These are phyloP conservation scores for Peronospora tabacina DNA, from an alignment of 352 stramenopile genomes.

Conservation along the genomic window DNA sequence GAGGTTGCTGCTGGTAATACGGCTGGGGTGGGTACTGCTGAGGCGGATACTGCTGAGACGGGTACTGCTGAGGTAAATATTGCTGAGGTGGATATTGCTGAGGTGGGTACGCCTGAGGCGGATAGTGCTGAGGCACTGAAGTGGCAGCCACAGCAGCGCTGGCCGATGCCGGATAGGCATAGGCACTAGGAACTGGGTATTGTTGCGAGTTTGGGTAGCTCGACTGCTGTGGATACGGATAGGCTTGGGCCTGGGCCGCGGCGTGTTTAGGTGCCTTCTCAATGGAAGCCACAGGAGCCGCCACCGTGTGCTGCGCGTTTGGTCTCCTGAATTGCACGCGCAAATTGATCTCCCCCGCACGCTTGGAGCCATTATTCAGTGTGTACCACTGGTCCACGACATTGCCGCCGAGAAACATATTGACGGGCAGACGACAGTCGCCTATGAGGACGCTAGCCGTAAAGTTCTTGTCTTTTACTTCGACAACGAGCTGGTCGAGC, in stretches of 20 bases:
- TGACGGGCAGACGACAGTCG: conserved; percentile 60
- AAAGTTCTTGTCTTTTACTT: conserved; percentile 85
- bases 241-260: conserved; percentile 16
- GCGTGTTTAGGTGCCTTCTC: conserved; percentile 21
- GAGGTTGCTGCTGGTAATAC: conserved; percentile 32
- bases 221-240: conserved; percentile 30
- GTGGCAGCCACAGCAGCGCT: conserved; percentile 15
- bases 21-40: conserved; percentile 23
- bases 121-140: not conserved
- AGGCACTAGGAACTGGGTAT: conserved; percentile 7
- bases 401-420: conserved; percentile 58
- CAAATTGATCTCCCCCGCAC: conserved; percentile 74
- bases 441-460: conserved; percentile 68
- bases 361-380: conserved; percentile 54
- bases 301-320: conserved; percentile 12
- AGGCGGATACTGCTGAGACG: not conserved
- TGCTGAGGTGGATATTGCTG: not conserved
- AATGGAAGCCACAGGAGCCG: conserved; percentile 9
- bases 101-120: too few species aligned
- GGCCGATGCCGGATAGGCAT: too few species aligned
- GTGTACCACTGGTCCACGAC: conserved; percentile 78
- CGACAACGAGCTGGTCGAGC: conserved; percentile 59
- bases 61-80: not conserved
- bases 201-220: conserved; percentile 19
- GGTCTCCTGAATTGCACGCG: conserved; percentile 56